A percentile compares a stretch with the other conserved stretches of the same genome.
Evolutionary conservation across 306 rosid species (phyloP).

Genomic region (Vicia villosa): DNA sequence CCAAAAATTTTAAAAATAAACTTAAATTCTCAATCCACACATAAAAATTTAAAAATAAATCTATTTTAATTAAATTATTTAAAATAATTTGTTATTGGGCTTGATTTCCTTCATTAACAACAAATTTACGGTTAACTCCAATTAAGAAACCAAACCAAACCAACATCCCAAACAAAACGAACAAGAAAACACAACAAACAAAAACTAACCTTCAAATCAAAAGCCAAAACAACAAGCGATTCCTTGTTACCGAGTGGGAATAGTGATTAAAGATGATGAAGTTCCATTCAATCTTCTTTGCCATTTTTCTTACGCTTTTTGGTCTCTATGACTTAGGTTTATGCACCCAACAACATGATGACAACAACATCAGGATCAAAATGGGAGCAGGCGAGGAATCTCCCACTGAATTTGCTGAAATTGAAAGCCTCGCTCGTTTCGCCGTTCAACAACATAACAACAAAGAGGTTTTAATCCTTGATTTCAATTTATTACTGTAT

Average conservation of each 20-base stretch:
- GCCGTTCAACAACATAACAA: slow-evolving; percentile 52
- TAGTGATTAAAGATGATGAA: slow-evolving; percentile 31
- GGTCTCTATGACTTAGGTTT: slow-evolving; percentile 34
- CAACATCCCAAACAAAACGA: too few species aligned
- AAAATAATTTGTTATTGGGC: too few species aligned
- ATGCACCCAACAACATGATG: slow-evolving; percentile 29
- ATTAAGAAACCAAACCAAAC: too few species aligned
- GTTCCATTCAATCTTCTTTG: background rate
- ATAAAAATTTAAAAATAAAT: too few species aligned
- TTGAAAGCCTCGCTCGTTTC: slow-evolving; percentile 51
- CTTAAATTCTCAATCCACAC: too few species aligned
- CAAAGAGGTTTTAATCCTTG: background rate
- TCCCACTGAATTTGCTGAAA: slow-evolving; percentile 38
- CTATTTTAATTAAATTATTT: too few species aligned
- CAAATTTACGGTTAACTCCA: too few species aligned
- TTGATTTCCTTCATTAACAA: too few species aligned
- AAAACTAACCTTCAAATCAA: background rate
- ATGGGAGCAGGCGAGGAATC: slow-evolving; percentile 38
- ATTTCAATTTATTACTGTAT: background rate
- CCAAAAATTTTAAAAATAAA: too few species aligned
- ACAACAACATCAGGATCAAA: slow-evolving; percentile 17
- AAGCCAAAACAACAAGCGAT: background rate
- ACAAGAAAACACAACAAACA: background rate
- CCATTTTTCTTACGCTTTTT: slow-evolving; percentile 28
- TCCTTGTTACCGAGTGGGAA: background rate